phyloP scores from a whole-genome alignment of 2,329 filamentous ascomycete species.

The Niveomyces coronatus region DNA sequence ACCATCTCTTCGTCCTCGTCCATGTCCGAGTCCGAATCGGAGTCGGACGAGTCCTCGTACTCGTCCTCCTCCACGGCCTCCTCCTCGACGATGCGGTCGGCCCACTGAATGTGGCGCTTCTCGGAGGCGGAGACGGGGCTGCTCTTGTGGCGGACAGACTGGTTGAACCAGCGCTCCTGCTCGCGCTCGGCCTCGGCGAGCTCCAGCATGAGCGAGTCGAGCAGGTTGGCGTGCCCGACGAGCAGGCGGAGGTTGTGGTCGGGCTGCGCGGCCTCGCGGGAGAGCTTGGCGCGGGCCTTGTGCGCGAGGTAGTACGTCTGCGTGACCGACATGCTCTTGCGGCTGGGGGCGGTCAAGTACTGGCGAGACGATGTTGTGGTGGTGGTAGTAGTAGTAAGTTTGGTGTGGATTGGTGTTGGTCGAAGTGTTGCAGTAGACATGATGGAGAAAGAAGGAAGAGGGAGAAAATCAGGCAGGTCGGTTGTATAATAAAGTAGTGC shows the following conservation, averaged over 20 bases:
- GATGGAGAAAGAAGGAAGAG: conserved; percentile 11
- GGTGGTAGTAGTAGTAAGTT: conserved; percentile 15
- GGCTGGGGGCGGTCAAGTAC: conserved; percentile 32
- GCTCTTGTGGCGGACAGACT: conserved; percentile 62
- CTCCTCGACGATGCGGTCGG: conserved; percentile 57
- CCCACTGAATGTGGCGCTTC: conserved; percentile 77
- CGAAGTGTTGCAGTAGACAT: conserved; percentile 22
- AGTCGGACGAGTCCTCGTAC: conserved; percentile 47
- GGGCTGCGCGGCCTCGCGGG: conserved; percentile 74
- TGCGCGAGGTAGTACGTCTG: conserved; percentile 98
- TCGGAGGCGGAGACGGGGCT: conserved; percentile 27
- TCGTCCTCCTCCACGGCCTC: conserved; percentile 45
- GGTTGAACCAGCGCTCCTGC: conserved; percentile 97
- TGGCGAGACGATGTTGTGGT: conserved; percentile 21
- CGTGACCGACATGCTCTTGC: conserved; percentile 93
- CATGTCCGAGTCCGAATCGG: conserved; percentile 34
- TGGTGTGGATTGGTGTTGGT: conserved; percentile 17
- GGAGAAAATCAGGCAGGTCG: background rate
- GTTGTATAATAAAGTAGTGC: conserved; percentile 11
- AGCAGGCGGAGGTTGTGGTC: conserved; percentile 94
- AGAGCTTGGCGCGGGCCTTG: conserved; percentile 93
- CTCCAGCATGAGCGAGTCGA: conserved; percentile 86
- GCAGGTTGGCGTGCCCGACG: conserved; percentile 95
- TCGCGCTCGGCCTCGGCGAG: conserved; percentile 90
- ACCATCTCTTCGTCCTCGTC: conserved; percentile 46